Conservation (phyloP, 139 green algal species). For the Chlamydomonas sphaeroides region DNA sequence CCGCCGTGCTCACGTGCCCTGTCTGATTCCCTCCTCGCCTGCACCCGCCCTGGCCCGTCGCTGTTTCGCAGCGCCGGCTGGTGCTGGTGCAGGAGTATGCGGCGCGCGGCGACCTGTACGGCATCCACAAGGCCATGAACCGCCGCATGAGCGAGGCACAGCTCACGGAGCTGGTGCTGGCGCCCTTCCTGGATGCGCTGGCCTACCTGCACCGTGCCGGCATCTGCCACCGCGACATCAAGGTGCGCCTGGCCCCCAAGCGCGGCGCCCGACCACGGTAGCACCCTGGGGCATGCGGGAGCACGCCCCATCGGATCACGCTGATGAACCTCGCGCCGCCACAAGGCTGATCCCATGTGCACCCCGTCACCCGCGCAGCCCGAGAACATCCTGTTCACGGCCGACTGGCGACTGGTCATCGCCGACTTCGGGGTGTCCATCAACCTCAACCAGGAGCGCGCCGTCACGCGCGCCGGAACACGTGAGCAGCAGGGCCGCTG, state of each 20-base stretch:
- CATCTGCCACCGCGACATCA: constrained; percentile 22
- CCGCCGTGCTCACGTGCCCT: no score
- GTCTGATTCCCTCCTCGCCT: no score
- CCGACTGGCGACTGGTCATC: constrained; percentile 27
- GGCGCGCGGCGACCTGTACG: constrained; percentile 5
- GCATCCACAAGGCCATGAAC: background rate
- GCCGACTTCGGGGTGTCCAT: constrained; percentile 33
- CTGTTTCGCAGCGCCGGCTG: constrained; percentile 3
- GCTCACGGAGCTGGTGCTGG: constrained; percentile 27
- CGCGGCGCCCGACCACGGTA: no score
- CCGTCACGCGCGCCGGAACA: constrained; percentile 28
- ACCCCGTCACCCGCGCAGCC: background rate
- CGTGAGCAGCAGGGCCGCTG: no score
- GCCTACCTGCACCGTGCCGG: constrained; percentile 14
- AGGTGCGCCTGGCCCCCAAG: no score
- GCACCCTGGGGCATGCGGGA: no score
- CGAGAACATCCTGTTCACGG: constrained; percentile 36
- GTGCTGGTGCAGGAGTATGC: constrained; percentile 2
- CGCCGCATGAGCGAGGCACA: constrained; percentile 6
- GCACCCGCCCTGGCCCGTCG: no score
- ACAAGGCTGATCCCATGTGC: no score
- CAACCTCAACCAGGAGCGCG: constrained; percentile 33
- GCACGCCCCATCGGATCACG: no score
- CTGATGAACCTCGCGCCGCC: no score
- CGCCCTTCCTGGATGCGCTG: constrained; percentile 26